Base-by-base conservation (phyloP, 2,329 filamentous ascomycete species). In the Colletotrichum liaoningense region DNA sequence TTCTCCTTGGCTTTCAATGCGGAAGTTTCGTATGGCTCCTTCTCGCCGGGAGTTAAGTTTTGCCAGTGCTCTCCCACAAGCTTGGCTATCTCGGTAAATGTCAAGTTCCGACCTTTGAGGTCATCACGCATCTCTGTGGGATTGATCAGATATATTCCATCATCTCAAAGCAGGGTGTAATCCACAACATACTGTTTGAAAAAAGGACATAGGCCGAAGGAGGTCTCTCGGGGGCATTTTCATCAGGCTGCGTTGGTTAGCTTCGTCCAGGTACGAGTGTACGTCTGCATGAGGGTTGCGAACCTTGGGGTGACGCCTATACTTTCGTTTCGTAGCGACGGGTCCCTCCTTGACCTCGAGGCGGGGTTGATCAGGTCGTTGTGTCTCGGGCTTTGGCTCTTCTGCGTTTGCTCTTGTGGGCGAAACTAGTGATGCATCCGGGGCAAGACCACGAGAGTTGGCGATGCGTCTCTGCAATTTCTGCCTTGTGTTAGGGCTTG, bases 201-300 rank as follows among this genome's bases (percentile, higher is more conserved):
- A 97, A 97, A 19, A 96, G 89, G 14, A 96, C 94, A 83, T 96
- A 96, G 63, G 94, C 94, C 5, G 94, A 96, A 0, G 93, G 93
- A 1, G 94, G 93, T 28, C 94, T 88, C 79, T 95, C 93, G 1
- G 94, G 94, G 0, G 94, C 94, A 83, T 94, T 91, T 72, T 95
- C 92, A 77, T 97, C 94, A 4, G 93, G 87, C 90, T 94, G 28
- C 1, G 67, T 46, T 28, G 11, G 38, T 69, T 60, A 60, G 64
- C 19, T 63, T 22, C 52, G 30, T 24, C 57, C 19, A 67, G 28
- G 4, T 33, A 38, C 12, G 35, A 64, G 69, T 49, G 7, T 58
- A 16, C 30, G 1, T 33, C n/a, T 28, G 4, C 9, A 24, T 4
- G 12, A 9, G 22, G 14, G 9, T 12, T 62, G 79, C 84, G 74